Conservation (phyloP, 495 filamentous ascomycete genomes). For the Neurospora intermedia region DNA sequence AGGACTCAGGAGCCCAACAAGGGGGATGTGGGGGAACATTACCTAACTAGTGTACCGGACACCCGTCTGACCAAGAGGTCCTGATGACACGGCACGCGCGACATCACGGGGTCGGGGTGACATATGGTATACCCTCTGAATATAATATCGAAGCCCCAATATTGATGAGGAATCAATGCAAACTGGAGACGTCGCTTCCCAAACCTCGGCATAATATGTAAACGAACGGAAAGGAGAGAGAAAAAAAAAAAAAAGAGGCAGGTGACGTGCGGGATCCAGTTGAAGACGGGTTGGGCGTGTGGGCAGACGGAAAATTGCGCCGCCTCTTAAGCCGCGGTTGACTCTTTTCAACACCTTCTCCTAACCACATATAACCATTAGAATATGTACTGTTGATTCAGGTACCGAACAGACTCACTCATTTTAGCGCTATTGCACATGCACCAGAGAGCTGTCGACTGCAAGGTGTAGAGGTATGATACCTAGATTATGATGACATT, state of each 20-base stretch:
- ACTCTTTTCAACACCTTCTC: neutral
- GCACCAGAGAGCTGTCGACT: neutral
- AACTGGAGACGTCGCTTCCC: neutral
- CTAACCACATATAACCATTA: neutral
- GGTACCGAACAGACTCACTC: neutral
- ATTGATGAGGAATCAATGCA: neutral
- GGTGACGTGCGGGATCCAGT: neutral
- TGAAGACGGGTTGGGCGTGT: neutral
- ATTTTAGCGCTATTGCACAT: neutral
- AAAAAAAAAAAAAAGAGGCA: neutral
- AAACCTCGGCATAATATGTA: neutral
- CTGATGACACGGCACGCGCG: neutral
- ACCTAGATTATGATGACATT: neutral
- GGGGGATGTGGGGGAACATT: neutral
- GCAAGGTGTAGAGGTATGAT: neutral
- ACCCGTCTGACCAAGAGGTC: neutral
- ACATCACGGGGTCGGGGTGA: neutral
- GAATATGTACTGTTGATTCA: neutral
- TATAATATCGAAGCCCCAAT: neutral
- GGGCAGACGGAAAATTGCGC: neutral
- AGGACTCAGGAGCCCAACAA: neutral
- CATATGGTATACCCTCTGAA: neutral
- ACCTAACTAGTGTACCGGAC: neutral
- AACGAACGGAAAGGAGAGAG: neutral
- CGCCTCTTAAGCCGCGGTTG: too few relatives aligned